Base-by-base conservation (phyloP, 345 rosid species). In the Rhodomyrtus tomentosa region DNA sequence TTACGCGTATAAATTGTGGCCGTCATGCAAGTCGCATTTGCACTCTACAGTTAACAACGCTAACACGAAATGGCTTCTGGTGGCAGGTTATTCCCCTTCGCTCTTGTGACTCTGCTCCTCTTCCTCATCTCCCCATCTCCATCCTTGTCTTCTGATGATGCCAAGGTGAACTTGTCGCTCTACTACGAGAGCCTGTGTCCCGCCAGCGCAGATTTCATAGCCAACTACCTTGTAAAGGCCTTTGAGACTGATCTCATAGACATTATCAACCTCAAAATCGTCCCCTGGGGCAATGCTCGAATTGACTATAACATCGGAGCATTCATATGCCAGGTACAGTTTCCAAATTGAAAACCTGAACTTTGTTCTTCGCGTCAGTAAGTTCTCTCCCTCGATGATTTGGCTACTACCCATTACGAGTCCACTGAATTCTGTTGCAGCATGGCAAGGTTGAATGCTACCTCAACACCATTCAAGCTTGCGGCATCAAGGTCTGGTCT, bases 401-500 rank as follows among this genome's bases (percentile, higher is more conserved):
- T 32, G 38, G 73, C 38, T 16, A 59, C 21, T 14, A 0, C 74
- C 40, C 7, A 5, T 62, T 29, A 62, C 15, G 29, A 58, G 42
- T 58, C 62, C 27, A 55, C 80, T 14, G 52, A 16, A 80, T 54
- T 45, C 55, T 50, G 20, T 79, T 73, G 59, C 87, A 94, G 96
- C 96, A 94, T 81, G 98, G 96, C 16, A 88, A 89, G 54, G 88
- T 89, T 50, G 98, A 95, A 86, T 95, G 96, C 82, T 90, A 90
- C 86, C 87, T 95, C 49, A 94, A 92, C 80, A 85, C 89, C 10
- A 88, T 93, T 50, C 91, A 94, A 29, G 95, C 96, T 10, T 94
- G 95, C 54, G 90, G 87, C 88, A 91, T 94, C 56, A 81, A 81
- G 13, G 54, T 84, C 55, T 92, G 89, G 93, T 94, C 94, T 16